phyloP scores from a whole-genome alignment of 2,329 filamentous ascomycete genomes.

The Xylariaceae sp. region DNA sequence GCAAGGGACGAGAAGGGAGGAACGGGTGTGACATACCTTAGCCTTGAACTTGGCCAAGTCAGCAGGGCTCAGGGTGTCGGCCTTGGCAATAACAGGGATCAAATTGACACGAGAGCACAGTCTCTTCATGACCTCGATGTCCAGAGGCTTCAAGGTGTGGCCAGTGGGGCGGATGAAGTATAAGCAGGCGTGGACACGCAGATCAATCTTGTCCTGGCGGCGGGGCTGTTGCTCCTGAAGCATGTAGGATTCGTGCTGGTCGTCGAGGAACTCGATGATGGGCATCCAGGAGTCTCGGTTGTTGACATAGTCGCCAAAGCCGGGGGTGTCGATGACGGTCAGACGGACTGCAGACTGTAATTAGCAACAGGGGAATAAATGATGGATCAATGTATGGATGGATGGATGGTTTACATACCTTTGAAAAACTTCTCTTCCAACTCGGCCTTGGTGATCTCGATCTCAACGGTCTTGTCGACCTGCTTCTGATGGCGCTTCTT shows the following conservation, averaged over 20 bases:
- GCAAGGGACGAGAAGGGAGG: too few species aligned
- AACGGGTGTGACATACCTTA: constrained; percentile 58
- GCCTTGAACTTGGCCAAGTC: constrained; percentile 94
- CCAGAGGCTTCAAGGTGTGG: constrained; percentile 95
- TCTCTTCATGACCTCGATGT: constrained; percentile 99
- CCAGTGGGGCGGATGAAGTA: constrained; percentile 99
- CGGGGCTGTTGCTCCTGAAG: constrained; percentile 99
- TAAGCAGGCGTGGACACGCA: constrained; percentile 95
- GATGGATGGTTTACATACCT: constrained; percentile 54
- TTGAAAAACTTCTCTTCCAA: constrained; percentile 99
- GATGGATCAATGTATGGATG: background rate
- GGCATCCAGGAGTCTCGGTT: constrained; percentile 99
- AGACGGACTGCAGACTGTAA: constrained; percentile 67
- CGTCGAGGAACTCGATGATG: constrained; percentile 99
- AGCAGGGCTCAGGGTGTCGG: constrained; percentile 89
- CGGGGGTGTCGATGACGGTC: constrained; percentile 97
- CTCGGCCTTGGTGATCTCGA: constrained; percentile 99
- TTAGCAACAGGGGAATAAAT: constrained; percentile 9
- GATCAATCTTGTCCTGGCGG: constrained; percentile 97
- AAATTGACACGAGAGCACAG: constrained; percentile 96
- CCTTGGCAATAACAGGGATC: constrained; percentile 98
- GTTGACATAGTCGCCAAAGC: constrained; percentile 99
- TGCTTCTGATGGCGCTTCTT: constrained; percentile 99
- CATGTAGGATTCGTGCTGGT: constrained; percentile 99
- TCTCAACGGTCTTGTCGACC: constrained; percentile 99